Evolutionary conservation across 176 grass and related monocot species (phyloP).

Genomic region (Zizania latifolia): DNA sequence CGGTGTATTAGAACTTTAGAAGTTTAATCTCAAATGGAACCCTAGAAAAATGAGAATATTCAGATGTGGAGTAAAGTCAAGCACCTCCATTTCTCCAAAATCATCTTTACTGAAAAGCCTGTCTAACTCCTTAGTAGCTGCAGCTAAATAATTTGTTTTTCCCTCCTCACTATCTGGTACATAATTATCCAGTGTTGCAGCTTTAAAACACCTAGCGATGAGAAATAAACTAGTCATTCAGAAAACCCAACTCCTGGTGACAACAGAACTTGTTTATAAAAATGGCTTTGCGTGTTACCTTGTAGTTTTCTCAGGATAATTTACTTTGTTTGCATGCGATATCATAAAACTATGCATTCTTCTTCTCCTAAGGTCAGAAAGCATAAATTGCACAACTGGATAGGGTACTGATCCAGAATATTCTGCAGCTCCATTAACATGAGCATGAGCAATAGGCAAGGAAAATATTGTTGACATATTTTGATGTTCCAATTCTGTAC

Average conservation of each 20-base stretch:
- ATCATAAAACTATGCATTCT: constrained; percentile 43
- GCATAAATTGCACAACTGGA: constrained; percentile 55
- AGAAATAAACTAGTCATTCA: constrained; percentile 24
- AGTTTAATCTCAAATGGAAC: constrained; percentile 10
- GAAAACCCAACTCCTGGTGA: not conserved
- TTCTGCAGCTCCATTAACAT: constrained; percentile 28
- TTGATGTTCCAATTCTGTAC: constrained; percentile 34
- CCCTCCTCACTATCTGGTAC: constrained; percentile 57
- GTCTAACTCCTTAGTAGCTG: constrained; percentile 74
- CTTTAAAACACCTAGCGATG: constrained; percentile 56
- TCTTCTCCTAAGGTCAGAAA: constrained; percentile 73
- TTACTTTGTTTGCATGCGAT: constrained; percentile 34
- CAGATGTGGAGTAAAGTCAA: not conserved
- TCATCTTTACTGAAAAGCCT: constrained; percentile 93
- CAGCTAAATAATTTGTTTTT: constrained; percentile 61
- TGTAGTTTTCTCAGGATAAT: constrained; percentile 36
- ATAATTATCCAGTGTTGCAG: constrained; percentile 66
- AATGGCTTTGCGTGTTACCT: constrained; percentile 42
- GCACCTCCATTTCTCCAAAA: constrained; percentile 93
- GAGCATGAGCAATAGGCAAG: constrained; percentile 18
- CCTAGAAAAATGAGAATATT: not conserved
- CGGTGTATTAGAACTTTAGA: no score
- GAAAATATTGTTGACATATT: constrained; percentile 31
- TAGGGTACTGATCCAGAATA: constrained; percentile 46
- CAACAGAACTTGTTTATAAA: constrained; percentile 22